Base-by-base conservation (phyloP, 129 eudicot genomes). In the Oenanthe sinensis region DNA sequence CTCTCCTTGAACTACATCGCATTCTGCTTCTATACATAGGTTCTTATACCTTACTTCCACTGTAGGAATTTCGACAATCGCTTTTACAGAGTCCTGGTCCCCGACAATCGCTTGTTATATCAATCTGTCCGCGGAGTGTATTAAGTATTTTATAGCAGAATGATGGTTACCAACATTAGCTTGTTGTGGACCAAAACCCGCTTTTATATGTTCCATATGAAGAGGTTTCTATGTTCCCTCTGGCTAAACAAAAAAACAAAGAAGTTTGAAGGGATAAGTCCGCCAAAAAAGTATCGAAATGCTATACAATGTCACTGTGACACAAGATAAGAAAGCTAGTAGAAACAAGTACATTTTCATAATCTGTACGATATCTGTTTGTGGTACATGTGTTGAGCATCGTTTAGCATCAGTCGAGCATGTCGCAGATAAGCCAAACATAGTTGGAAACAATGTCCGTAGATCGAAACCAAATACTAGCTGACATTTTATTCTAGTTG, bases 21-120 rank as follows among this genome's bases (percentile, higher is more conserved):
- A 75, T 75, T 75, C 63, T 75, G 65, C 78, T 46, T 75, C 26
- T 48, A 75, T 36, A 14, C 24, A 75, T 17, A 75, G 11, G 5
- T 75, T 75, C 44, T 48, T 50, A 49, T 75, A 75, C 63, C 63
- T 47, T 30, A 75, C 78, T 75, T 75, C 67, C 46, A 50, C 78
- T 33, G 48, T 50, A 52, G 78, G 68, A 33, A 75, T 33, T 50
- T 49, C 46, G 47, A 75, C 33, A 30, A 68, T 68, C 78, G n/a
- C n/a, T n/a, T n/a, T 33, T 33, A 33, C 1, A 33, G 36, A 1
- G 36, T 33, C 36, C 1, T 33, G 36, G 36, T 33, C 36, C 1
- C 36, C 1, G 36, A 33, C 36, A 33, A 0, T 33, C 36, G 1
- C 36, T 33, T 33, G 36, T 33, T 33, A 33, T 33, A 33, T 33